Evolutionary conservation across 2,329 filamentous ascomycete genomes (phyloP).

Genomic region (Emmonsia crescens): DNA sequence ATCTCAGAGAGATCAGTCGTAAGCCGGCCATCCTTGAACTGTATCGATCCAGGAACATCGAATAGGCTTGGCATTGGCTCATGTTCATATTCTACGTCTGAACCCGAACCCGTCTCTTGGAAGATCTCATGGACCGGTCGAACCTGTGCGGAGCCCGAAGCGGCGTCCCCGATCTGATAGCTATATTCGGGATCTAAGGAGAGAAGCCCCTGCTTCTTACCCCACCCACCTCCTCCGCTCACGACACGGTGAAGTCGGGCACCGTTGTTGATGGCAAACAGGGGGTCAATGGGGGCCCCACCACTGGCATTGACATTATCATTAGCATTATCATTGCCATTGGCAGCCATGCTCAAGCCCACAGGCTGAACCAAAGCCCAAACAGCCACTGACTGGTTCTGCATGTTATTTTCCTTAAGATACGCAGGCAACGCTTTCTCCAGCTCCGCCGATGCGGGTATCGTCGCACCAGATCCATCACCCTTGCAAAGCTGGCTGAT

Average conservation of each 20-base stretch:
- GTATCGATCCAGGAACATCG: conserved; percentile 15
- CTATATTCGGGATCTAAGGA: conserved; percentile 32
- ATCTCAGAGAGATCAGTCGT: conserved; percentile 31
- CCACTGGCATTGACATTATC: neutral
- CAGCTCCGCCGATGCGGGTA: conserved; percentile 32
- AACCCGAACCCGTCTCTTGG: conserved; percentile 2
- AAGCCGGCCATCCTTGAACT: conserved; percentile 19
- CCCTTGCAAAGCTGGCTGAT: conserved; percentile 30
- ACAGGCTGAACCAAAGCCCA: conserved; percentile 30
- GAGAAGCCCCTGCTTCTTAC: conserved; percentile 35
- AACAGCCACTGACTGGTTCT: conserved; percentile 29
- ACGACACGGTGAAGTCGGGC: conserved; percentile 33
- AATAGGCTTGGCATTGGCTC: conserved; percentile 11
- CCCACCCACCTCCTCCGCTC: conserved; percentile 36
- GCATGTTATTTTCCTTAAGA: conserved; percentile 27
- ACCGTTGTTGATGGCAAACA: conserved; percentile 19
- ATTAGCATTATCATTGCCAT: no score
- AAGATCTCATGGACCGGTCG: conserved; percentile 20
- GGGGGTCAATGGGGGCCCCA: neutral
- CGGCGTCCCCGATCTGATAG: conserved; percentile 8
- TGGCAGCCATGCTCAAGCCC: neutral
- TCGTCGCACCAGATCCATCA: conserved; percentile 19
- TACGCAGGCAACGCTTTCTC: conserved; percentile 33
- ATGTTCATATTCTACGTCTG: neutral
- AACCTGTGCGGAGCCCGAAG: conserved; percentile 7